These are phyloP conservation scores for Niveomyces coronatus DNA, from an alignment of 2,329 filamentous ascomycete species.

Conservation along the genomic window DNA sequence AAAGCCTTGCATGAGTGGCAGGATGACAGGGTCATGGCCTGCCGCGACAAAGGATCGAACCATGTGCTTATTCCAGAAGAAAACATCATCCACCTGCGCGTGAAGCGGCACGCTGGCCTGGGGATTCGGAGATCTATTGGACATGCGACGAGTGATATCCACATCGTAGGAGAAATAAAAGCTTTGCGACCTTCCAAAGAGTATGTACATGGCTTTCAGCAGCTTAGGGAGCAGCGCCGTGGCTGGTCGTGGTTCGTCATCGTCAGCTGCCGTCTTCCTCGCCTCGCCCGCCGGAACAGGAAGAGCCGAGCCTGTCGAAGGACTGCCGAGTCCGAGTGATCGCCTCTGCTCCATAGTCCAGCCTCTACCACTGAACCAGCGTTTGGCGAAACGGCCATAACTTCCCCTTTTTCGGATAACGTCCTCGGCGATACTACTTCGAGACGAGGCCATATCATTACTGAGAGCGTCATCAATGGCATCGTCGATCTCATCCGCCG, in stretches of 20 bases:
- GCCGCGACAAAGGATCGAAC: conserved; percentile 62
- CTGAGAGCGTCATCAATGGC: conserved; percentile 23
- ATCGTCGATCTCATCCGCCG: conserved; percentile 36
- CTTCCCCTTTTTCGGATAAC: conserved; percentile 74
- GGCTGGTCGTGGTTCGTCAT: conserved; percentile 18
- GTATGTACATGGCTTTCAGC: conserved; percentile 69
- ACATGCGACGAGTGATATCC: conserved; percentile 67
- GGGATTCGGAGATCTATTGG: conserved; percentile 18
- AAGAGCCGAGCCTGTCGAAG: conserved; percentile 14
- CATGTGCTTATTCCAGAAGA: conserved; percentile 85
- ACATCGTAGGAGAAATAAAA: conserved; percentile 96
- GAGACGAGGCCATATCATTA: conserved; percentile 22
- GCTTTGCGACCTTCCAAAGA: conserved; percentile 71
- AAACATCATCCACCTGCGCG: conserved; percentile 63
- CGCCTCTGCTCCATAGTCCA: conserved; percentile 66
- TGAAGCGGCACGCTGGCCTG: conserved; percentile 46
- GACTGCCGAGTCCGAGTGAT: conserved; percentile 55
- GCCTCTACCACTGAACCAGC: conserved; percentile 81
- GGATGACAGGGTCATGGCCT: conserved; percentile 58
- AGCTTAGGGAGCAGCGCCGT: conserved; percentile 67
- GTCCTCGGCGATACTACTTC: conserved; percentile 70
- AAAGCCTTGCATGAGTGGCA: conserved; percentile 90
- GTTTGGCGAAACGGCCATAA: conserved; percentile 81
- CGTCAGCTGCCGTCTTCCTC: conserved; percentile 29
- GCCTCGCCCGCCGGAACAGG: conserved; percentile 12